Percentiles rank a stretch among this genome's conserved stretches.
phyloP scores from a whole-genome alignment of 2,329 filamentous ascomycete species.

The Helotiales sp. region DNA sequence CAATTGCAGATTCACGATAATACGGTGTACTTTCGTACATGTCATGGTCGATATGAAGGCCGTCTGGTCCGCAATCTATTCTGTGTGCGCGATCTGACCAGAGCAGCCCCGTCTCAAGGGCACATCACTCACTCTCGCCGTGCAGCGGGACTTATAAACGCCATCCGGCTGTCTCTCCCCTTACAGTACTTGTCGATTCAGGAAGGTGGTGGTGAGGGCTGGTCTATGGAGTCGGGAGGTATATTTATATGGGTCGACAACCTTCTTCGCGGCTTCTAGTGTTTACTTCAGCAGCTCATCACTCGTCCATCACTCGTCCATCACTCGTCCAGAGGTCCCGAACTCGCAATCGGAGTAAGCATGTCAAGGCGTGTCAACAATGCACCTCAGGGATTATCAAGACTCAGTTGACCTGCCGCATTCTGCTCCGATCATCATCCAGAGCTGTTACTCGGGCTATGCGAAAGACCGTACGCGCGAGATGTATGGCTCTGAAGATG shows the following conservation, averaged over 20 bases:
- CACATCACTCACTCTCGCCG: neutral
- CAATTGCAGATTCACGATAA: no score
- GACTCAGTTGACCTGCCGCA: no score
- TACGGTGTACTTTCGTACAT: no score
- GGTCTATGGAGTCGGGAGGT: neutral
- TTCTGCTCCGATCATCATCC: neutral
- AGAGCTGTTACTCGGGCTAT: neutral
- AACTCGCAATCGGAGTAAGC: constrained; percentile 1
- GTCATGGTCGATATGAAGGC: no score
- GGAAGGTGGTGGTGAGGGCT: neutral
- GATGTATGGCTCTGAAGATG: no score
- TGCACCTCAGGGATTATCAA: no score
- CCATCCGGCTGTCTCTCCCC: neutral
- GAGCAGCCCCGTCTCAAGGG: no score
- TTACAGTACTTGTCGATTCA: neutral
- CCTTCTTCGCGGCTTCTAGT: constrained; percentile 11
- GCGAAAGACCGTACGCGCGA: neutral
- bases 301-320: neutral
- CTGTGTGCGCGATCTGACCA: no score
- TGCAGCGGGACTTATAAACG: neutral
- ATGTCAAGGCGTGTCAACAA: no score
- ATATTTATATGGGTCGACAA: constrained; percentile 11
- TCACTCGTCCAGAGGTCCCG: neutral
- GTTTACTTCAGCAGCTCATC: no score
- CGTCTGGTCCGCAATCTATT: no score